Conservation (phyloP, 78 protist species). For the Speleostelium caveatum region DNA sequence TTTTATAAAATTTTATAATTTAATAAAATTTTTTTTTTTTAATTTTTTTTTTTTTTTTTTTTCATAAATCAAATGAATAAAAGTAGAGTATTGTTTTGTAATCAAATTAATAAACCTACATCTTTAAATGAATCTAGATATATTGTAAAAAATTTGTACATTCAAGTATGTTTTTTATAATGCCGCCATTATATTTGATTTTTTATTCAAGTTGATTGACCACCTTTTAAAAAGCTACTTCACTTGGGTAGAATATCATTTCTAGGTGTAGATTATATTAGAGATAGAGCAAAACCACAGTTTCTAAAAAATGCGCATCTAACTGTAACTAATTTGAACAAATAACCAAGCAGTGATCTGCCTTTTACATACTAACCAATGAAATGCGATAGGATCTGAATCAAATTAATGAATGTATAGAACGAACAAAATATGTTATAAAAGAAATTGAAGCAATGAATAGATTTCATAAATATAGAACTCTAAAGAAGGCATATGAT, state of each 20-base stretch:
- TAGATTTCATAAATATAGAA: slow-evolving; percentile 56
- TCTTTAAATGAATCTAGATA: slow-evolving; percentile 4
- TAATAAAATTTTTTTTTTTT: no score
- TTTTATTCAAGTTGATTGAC: no score
- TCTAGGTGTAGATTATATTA: slow-evolving; percentile 68
- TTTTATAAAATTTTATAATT: no score
- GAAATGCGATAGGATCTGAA: slow-evolving; percentile 1
- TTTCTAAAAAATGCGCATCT: slow-evolving; percentile 46
- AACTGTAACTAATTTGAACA: slow-evolving; percentile 6
- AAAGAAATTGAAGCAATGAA: slow-evolving; percentile 66
- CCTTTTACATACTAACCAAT: neutral
- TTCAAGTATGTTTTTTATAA: slow-evolving; percentile 21
- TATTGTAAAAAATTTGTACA: slow-evolving; percentile 53
- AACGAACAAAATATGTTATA: slow-evolving; percentile 65
- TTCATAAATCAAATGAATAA: neutral
- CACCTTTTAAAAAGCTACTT: neutral
- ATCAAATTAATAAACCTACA: neutral
- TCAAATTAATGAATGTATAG: slow-evolving; percentile 62
- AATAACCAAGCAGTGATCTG: neutral
- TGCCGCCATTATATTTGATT: neutral
- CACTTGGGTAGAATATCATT: slow-evolving; percentile 61
- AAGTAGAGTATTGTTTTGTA: neutral
- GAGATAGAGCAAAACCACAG: slow-evolving; percentile 73
- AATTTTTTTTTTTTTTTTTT: no score
- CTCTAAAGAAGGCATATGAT: slow-evolving; percentile 47